Base-by-base conservation (phyloP, 306 rosid species). In the Cicer chorassanicum region DNA sequence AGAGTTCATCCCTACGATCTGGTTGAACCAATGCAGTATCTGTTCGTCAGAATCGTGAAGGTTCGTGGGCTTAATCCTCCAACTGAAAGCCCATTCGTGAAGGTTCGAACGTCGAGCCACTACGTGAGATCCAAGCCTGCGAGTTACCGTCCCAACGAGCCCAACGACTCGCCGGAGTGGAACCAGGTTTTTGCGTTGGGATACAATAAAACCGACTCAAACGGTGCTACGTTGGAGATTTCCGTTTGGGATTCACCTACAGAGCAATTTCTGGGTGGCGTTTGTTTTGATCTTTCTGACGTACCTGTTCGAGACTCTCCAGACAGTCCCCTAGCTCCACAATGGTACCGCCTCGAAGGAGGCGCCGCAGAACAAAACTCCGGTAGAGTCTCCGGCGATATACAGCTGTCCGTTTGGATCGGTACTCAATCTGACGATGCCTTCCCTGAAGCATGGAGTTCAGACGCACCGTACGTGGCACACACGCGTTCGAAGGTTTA, bases 21-120 rank as follows among this genome's bases (percentile, higher is more conserved):
- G 21, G 99, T 94, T 6, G 99, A 94, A 65, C 96, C 97, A 43
- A 94, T 94, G 97, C 93, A 84, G 80, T 94, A 92, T 45, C 76
- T 94, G 70, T 94, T 79, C 78, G 88, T 87, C 40, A 81, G 83
- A 77, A 88, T 94, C 45, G 87, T 90, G 14, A 94, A 94, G 68
- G 99, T 93, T 10, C 90, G 96, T 6, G 90, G 88, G 2, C 54
- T 94, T 29, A 74, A 85, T 19, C 85, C 83, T 6, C 87, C 83
- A 2, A 82, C 62, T 45, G 89, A 85, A 51, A 73, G 73, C 40
- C 95, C 95, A 1, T 87, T 82, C 61, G 92, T 94, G 42, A 81
- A 80, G 84, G 82, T 94, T 66, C 73, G 88, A 16, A 67, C 90
- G 0, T 76, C 95, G 0, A 81, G 54, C 72, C 88, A 90, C 54